Base-by-base conservation (phyloP, 164 flowering plant species). In the Saururus chinensis region DNA sequence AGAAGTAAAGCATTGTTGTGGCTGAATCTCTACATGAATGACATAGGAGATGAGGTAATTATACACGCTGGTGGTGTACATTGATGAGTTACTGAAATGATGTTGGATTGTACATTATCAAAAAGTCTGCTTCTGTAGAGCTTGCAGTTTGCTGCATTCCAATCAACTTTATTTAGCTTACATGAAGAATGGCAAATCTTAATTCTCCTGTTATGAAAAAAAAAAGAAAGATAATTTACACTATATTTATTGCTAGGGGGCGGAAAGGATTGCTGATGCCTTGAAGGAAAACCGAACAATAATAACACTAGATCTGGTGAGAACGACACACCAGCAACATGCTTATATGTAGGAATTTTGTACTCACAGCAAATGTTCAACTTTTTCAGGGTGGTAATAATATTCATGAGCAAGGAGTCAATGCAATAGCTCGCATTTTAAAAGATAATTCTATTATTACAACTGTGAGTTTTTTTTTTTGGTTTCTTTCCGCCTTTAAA, bases 11-110 rank as follows among this genome's bases (percentile, higher is more conserved):
- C 78, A 70, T 79, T 95, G 74, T 61, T 75, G 51, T 84, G 85
- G 88, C 72, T 93, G 75, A 91, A 81, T 74, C 77, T 90, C 60
- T 87, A 82, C 79, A 93, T 90, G 97, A 93, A 93, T 76, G 97
- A 93, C 71, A 93, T 93, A 59, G 77, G 91, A 64, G 97, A 93
- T 66, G 97, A 93, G 99, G 97, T 93, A 80, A 30, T 19, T 19
- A 10, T 53, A 19, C 56, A 9, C 19, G 9, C 12, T 53, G 56
- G 56, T 53, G 22, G 37, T 6, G 2, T 30, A 30, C 6, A 30
- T 30, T 20, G 56, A 20, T 53, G 22, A 23, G 56, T 20, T 53
- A 23, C 22, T 42, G 4, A 10, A 45, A 45, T 45, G 14, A 12
- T 30, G 37, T 30, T 30, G 2, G 37, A 30, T 30, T 30, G 37